Conservation (phyloP, 495 filamentous ascomycete genomes). For the Penicillium malachiteum region DNA sequence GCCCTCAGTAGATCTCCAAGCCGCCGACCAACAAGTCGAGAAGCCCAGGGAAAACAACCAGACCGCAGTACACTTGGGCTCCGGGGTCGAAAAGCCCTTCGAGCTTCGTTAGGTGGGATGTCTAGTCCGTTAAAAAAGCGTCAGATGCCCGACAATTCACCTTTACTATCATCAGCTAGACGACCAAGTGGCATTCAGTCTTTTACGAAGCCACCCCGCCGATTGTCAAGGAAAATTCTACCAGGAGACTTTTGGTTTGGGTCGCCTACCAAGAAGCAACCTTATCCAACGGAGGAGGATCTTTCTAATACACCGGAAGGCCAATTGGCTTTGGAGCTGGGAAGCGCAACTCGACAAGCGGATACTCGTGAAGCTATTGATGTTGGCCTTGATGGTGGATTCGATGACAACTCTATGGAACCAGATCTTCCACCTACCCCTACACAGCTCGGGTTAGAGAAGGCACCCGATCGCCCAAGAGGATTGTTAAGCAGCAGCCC, state of each 20-base stretch:
- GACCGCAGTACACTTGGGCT: conserved; percentile 30
- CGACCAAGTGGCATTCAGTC: conserved; percentile 36
- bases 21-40: conserved; percentile 16
- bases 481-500: conserved; percentile 46
- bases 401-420: conserved; percentile 48
- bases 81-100: conserved; percentile 37
- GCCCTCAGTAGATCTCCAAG: conserved; percentile 38
- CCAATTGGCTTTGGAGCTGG: conserved; percentile 41
- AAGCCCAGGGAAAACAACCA: conserved; percentile 20
- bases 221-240: conserved; percentile 40
- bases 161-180: conserved; percentile 30
- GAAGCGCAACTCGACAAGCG: conserved; percentile 30
- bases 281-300: conserved; percentile 20
- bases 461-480: conserved; percentile 35
- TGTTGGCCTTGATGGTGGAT: conserved; percentile 22
- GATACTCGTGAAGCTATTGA: neutral
- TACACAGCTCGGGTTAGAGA: conserved; percentile 56
- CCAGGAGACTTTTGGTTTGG: conserved; percentile 44
- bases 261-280: conserved; percentile 37
- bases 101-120: conserved; percentile 37
- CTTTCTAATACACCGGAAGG: conserved; percentile 35
- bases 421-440: conserved; percentile 72
- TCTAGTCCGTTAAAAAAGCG: conserved; percentile 35
- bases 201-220: conserved; percentile 43
- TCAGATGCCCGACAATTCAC: conserved; percentile 30